Evolutionary conservation across 345 rosid species (phyloP), one percentile per base, ranked within the genome.

Genomic region (Rhizophora mangle): DNA sequence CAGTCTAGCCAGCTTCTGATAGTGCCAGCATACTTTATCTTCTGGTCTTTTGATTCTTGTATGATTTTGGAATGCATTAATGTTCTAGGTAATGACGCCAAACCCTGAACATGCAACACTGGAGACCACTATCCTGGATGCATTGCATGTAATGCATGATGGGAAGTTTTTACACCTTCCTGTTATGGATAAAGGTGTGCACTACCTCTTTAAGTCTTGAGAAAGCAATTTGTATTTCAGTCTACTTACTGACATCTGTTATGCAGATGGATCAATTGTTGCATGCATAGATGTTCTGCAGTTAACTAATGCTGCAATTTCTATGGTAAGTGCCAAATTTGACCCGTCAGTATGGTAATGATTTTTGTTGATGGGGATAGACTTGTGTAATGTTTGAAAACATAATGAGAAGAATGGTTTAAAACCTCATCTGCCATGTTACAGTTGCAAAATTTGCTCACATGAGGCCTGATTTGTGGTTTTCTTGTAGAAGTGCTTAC

Each of bases 91-190:
- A 18, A 96, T 96, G 99, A 92, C 99, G 0, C 85, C 89, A 3
- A 96, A 90, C 65, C 98, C 99, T 0, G 97, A 96, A 80, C 88
- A 89, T 76, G 98, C 82, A 9, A 82, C 82, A 11, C 10, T 96
- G 18, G 99, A 92, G 71, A 88, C 93, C 16, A 84, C 97, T 21
- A 88, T 92, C 68, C 93, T 96, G 32, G 99, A 96, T 20, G 98
- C 98, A 19, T 81, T 92, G 84, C 99, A 92, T 74, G 69, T 81
- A 64, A 96, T 92, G 99, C 98, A 96, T 76, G 98, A 90, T 36
- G 98, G 98, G 57, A 96, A 96, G 83, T 92, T 96, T 74, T 81
- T 96, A 63, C 99, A 96, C 82, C 98, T 96, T 72, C 99, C 99
- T 1, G 90, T 96, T 32, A 27, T 90, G 34, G 97, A 90, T 70